Evolutionary conservation across 1,284 basidiomycete species (phyloP).

Genomic region (Irpex rosettiformis): DNA sequence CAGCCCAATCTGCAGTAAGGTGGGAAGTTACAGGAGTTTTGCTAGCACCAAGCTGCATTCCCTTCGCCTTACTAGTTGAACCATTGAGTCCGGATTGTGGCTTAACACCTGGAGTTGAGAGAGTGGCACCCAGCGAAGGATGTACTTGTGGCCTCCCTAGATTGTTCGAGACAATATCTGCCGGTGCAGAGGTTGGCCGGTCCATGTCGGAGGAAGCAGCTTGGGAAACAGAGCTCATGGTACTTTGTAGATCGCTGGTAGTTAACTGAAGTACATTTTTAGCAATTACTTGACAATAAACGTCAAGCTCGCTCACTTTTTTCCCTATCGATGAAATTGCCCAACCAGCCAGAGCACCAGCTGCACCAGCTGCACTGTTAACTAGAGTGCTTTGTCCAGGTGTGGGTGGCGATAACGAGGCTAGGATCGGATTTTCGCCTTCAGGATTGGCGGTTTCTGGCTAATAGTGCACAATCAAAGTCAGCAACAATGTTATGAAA

Average conservation of each 20-base stretch:
- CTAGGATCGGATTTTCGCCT: slow-evolving; percentile 28
- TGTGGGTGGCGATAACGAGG: slow-evolving; percentile 32
- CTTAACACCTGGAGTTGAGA: slow-evolving; percentile 21
- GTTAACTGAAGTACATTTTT: slow-evolving; percentile 46
- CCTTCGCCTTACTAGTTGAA: slow-evolving; percentile 39
- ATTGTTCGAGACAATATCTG: slow-evolving; percentile 30
- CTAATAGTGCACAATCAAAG: slow-evolving; percentile 34
- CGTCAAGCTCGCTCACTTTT: too few species aligned
- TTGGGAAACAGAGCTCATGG: slow-evolving; percentile 38
- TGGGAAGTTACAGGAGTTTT: slow-evolving; percentile 39
- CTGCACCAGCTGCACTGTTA: slow-evolving; percentile 85
- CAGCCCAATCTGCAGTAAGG: slow-evolving; percentile 52
- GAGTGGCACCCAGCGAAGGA: slow-evolving; percentile 14
- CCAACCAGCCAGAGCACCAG: slow-evolving; percentile 90
- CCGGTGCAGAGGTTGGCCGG: slow-evolving; percentile 29
- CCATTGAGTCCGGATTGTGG: slow-evolving; percentile 15
- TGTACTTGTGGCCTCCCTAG: slow-evolving; percentile 7
- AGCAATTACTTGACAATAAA: background rate
- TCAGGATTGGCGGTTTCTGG: slow-evolving; percentile 62
- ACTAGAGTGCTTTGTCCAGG: slow-evolving; percentile 50
- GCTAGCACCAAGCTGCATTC: slow-evolving; percentile 67
- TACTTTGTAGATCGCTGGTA: slow-evolving; percentile 68
- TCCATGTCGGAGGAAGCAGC: slow-evolving; percentile 20
- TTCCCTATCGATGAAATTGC: slow-evolving; percentile 86
- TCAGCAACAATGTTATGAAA: slow-evolving; percentile 1